Base-by-base conservation (phyloP, 148 eudicot species). In the Fallopia convolvulus region DNA sequence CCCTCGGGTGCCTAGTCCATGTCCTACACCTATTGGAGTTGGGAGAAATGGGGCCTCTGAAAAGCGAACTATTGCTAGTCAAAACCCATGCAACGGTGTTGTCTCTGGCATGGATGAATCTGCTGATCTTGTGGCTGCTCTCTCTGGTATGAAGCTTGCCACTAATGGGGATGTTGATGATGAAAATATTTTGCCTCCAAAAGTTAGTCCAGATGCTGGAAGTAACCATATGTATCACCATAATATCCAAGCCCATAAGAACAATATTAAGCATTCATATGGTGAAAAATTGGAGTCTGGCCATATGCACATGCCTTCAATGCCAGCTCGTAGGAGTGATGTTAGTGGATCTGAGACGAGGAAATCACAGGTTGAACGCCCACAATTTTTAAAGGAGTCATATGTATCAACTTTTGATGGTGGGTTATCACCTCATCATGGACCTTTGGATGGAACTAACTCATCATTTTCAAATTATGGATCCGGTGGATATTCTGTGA, bases 1-100 rank as follows among this genome's bases (percentile, higher is more conserved):
- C 32, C 86, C 92, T 55, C 84, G 98, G 83, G 93, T 85, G 72
- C 98, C 99, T 47, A 96, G 99, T 84, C 99, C 99, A 61, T 87
- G 90, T 79, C 98, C 88, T 56, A 83, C 91, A 63, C 97, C 99
- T 63, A 93, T 93, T 82, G 98, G 99, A 46, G 97, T 88, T 52
- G 97, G 91, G 41, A 84, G 99, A 80, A 76, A 42, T 12, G 87
- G 77, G 23, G 75, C 84, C 41, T 77, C 91, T 41, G 92, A 88
- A 65, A 94, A 88, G 85, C 84, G 85, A 80, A 77, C 65, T 78
- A 55, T 83, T 21, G 80, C 85, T 74, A 81, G 84, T 75, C 87
- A 91, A 36, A 90, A 84, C 77, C 76, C 89, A 30, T 92, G 89
- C 77, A 92, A 86, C 74, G 87, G 86, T 75, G 71, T 79, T 48